Conservation (phyloP, 2,329 filamentous ascomycete genomes). For the Tympanopsis confertula region DNA sequence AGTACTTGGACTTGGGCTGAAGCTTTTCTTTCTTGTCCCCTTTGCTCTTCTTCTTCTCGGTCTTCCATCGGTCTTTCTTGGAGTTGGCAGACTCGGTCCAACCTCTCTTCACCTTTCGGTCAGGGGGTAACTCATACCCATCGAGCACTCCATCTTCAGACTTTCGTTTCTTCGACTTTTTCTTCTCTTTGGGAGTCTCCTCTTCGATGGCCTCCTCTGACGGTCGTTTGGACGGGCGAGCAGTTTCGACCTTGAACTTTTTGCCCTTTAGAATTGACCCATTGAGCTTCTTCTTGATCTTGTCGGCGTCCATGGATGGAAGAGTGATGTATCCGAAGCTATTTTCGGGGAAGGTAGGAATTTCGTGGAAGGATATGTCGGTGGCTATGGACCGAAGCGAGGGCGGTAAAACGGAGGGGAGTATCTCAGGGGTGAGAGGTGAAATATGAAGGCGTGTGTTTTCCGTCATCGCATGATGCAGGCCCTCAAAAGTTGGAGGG, state of each 20-base stretch:
- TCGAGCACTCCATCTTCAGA: conserved; percentile 36
- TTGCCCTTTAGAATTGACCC: conserved; percentile 72
- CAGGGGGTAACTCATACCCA: conserved; percentile 62
- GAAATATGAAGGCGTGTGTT: conserved; percentile 69
- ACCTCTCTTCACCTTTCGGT: conserved; percentile 73
- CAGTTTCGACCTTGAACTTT: conserved; percentile 77
- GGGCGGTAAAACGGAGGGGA: conserved; percentile 60
- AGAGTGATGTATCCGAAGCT: conserved; percentile 85
- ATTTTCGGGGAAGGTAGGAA: conserved; percentile 81
- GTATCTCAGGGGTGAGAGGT: conserved; percentile 66
- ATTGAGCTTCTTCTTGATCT: conserved; percentile 81
- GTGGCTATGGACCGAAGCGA: conserved; percentile 54
- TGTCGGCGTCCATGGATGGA: conserved; percentile 72
- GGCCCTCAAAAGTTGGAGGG: too few species aligned
- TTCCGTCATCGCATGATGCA: conserved; percentile 7
- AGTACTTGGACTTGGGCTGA: conserved; percentile 64
- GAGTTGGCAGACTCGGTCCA: conserved; percentile 61
- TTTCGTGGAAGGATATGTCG: conserved; percentile 76
- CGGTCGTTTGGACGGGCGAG: conserved; percentile 36
- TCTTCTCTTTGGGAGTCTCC: conserved; percentile 19
- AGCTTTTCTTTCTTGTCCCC: conserved; percentile 44
- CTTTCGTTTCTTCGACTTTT: conserved; percentile 37
- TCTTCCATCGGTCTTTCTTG: conserved; percentile 33
- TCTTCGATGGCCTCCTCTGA: conserved; percentile 17
- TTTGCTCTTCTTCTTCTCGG: conserved; percentile 35